phyloP scores from a whole-genome alignment of 306 rosid species.

The Cicer chorassanicum region DNA sequence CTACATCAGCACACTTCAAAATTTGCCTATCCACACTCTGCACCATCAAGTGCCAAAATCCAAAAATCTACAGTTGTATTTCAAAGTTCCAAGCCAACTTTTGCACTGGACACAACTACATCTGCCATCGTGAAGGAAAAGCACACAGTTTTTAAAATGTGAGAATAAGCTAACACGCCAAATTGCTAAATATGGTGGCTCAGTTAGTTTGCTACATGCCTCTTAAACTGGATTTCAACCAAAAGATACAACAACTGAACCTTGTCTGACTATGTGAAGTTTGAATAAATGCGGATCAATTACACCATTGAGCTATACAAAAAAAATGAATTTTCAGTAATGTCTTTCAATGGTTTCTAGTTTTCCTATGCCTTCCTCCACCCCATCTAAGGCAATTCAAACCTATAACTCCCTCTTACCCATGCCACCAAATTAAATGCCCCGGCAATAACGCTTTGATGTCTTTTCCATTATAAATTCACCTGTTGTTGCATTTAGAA shows the following conservation, averaged over 20 bases:
- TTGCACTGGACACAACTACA: conserved; percentile 11
- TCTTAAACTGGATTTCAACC: conserved; percentile 26
- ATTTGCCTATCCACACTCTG: not conserved
- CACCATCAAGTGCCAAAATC: conserved; percentile 8
- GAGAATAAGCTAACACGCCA: conserved; percentile 6
- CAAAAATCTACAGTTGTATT: conserved; percentile 3
- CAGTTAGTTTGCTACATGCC: not conserved
- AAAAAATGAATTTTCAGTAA: conserved; percentile 2
- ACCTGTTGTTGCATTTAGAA: conserved; percentile 21
- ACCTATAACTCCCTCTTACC: conserved; percentile 12
- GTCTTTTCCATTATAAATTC: conserved; percentile 25
- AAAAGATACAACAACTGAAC: conserved; percentile 7
- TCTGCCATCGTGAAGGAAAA: not conserved
- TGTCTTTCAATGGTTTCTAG: conserved; percentile 10
- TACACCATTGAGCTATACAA: not conserved
- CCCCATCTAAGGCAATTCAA: conserved; percentile 24
- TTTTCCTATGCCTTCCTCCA: conserved; percentile 30
- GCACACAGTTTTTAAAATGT: not conserved
- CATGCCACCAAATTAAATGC: conserved; percentile 11
- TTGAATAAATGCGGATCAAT: conserved; percentile 13
- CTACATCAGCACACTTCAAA: not conserved
- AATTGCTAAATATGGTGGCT: conserved; percentile 14
- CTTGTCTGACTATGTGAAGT: not conserved
- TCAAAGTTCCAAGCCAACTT: not conserved
- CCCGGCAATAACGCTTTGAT: conserved; percentile 7